Evolutionary conservation across 2,329 filamentous ascomycete species (phyloP).

Genomic region (Cryphonectria radicalis): DNA sequence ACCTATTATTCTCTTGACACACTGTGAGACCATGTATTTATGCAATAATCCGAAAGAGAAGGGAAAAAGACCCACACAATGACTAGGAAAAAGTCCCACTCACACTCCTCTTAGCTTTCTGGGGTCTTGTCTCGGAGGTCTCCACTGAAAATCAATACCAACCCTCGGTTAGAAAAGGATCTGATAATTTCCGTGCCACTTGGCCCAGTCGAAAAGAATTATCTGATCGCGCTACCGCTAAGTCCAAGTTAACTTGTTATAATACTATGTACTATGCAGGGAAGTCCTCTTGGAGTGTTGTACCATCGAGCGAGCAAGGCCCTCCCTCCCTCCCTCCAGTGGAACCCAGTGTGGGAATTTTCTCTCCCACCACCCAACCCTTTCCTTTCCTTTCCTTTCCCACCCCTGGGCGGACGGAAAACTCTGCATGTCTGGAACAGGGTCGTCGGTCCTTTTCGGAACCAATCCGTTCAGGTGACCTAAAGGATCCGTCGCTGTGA

Average conservation of each 20-base stretch:
- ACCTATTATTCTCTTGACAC: background rate
- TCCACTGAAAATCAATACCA: background rate
- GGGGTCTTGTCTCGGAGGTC: background rate
- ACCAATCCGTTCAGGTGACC: background rate
- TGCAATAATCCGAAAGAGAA: background rate
- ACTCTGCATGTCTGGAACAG: slow-evolving; percentile 1
- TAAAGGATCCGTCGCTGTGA: background rate
- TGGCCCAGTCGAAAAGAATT: background rate
- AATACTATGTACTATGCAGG: background rate
- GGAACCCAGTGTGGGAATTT: background rate
- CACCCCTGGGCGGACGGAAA: background rate
- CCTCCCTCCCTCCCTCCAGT: background rate
- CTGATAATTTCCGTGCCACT: slow-evolving; percentile 1
- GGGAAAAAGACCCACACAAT: background rate
- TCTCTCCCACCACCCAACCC: background rate
- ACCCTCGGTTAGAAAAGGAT: background rate
- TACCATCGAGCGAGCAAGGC: background rate
- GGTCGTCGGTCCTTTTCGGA: background rate
- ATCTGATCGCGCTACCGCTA: background rate
- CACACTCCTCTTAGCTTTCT: background rate
- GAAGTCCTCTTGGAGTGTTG: background rate
- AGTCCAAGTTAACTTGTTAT: too few species aligned
- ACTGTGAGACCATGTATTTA: background rate
- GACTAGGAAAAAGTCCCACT: background rate
- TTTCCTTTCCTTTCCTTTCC: background rate